Evolutionary conservation across 2,329 filamentous ascomycete species (phyloP), one percentile per base, ranked within the genome.

Genomic region (Chaetoscypha palmicola): DNA sequence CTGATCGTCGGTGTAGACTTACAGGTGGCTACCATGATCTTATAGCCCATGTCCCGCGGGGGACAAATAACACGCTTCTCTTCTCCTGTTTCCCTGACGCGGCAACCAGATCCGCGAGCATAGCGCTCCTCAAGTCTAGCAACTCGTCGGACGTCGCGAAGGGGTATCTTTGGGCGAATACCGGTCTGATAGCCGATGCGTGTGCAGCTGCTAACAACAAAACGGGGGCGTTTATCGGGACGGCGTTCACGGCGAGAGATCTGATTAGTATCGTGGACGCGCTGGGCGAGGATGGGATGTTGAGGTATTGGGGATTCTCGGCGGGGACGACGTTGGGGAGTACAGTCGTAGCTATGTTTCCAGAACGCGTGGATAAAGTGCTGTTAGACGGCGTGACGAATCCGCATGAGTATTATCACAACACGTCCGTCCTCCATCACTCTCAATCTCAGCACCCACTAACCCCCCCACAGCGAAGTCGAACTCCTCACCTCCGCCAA

Each of bases 291-390:
- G 48, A 47, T 40, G 48, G 48, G 3, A 16, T 47, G 24, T 24
- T 50, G 12, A 35, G 48, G 40, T 50, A 47, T 34, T 50, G 45
- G 41, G 47, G 43, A 10, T 39, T 51, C 24, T 48, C 46, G 8
- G 48, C 48, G 22, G 48, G 48, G 5, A 45, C 48, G 4, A 32
- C 38, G 4, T 26, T 51, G 26, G 48, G 48, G 10, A 35, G 32
- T 11, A 51, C 46, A 12, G 40, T 48, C 10, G 39, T 34, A 24
- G 32, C 48, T 3, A 48, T 48, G 41, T 46, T 44, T 20, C 43
- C 48, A 2, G 36, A 45, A 11, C 37, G 43, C 4, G 46, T 48
- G 12, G 42, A 46, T 16, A 43, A 38, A 14, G 24, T 50, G 33
- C 28, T 50, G n/a, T 31, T 47, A 12, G 48, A 50, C 28, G 48